Percentiles rank a stretch among this genome's conserved stretches.
Evolutionary conservation across 129 eudicot species (phyloP).

Genomic region (Arctium minus): DNA sequence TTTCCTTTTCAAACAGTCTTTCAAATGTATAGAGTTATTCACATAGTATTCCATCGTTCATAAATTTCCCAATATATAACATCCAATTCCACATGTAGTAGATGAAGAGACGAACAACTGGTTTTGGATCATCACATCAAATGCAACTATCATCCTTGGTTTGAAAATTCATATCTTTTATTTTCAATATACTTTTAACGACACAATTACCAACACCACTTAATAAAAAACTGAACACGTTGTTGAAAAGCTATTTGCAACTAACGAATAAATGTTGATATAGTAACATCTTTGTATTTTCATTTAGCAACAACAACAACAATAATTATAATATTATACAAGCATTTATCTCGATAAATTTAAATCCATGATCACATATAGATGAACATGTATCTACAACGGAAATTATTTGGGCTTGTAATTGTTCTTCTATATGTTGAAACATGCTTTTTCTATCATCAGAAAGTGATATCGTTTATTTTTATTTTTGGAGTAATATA

Average conservation of each 20-base stretch:
- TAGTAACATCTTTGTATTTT: neutral
- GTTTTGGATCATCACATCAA: neutral
- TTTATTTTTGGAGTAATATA: slow-evolving; percentile 9
- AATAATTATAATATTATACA: neutral
- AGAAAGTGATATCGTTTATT: neutral
- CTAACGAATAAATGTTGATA: neutral
- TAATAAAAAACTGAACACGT: neutral
- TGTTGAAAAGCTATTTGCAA: neutral
- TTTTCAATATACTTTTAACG: neutral
- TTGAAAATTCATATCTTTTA: too few species aligned
- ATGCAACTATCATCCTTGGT: neutral
- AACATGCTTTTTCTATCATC: neutral
- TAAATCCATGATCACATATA: slow-evolving; percentile 21
- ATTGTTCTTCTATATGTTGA: neutral
- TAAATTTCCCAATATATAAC: too few species aligned
- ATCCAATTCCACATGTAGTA: too few species aligned
- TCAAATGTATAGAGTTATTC: neutral
- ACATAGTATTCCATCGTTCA: too few species aligned
- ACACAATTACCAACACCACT: neutral
- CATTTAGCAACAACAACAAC: neutral
- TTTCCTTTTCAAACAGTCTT: neutral
- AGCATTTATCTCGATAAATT: slow-evolving; percentile 15
- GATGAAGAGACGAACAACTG: neutral
- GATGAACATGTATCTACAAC: slow-evolving; percentile 22
- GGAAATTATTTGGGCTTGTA: slow-evolving; percentile 2